Base-by-base conservation (phyloP, 108 stramenopile species). In the Cyclotella kingstonii region DNA sequence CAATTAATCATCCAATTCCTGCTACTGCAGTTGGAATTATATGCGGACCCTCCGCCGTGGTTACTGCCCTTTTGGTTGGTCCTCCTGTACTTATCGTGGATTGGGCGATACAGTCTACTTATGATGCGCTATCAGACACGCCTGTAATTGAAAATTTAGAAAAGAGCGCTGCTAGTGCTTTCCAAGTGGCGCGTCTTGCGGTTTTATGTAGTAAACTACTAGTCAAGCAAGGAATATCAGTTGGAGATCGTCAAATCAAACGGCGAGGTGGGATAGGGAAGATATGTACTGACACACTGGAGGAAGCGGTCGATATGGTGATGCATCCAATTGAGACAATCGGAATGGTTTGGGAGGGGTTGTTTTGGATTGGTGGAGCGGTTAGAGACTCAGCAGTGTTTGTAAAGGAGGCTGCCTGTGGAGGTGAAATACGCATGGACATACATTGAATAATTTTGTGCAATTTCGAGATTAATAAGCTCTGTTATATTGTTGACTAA, bases 271-370 rank as follows among this genome's bases (percentile, higher is more conserved):
- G 91, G 12, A 66, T 86, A 1, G 84, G 63, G 14, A 57, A 75
- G 48, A 75, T 90, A 28, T 85, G 72, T 15, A 41, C 71, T 30
- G 66, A 85, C 44, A 70, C 77, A 8, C 68, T 63, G n/a, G 80
- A 70, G 4, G 64, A 69, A 12, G 80, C 77, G 11, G 51, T 90
- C 35, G 72, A 92, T 58, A 70, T 83, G 35, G 79, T 75, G 1
- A 50, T 72, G 31, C 91, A 92, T 81, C 91, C 91, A 6, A 51
- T 92, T 0, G 86, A 89, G 44, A 89, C 91, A 17, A 61, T 65
- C 8, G 61, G 76, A 6, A 67, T 72, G 76, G 79, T 76, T 6
- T 89, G 84, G 86, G 64, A 84, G 49, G 81, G 83, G 8, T 26
- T 83, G 3, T 46, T 45, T 33, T 87, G 87, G 85, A 66, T 82